Evolutionary conservation across 2,329 filamentous ascomycete species (phyloP), one percentile per base, ranked within the genome.

Genomic region (Aspergillus candidus): DNA sequence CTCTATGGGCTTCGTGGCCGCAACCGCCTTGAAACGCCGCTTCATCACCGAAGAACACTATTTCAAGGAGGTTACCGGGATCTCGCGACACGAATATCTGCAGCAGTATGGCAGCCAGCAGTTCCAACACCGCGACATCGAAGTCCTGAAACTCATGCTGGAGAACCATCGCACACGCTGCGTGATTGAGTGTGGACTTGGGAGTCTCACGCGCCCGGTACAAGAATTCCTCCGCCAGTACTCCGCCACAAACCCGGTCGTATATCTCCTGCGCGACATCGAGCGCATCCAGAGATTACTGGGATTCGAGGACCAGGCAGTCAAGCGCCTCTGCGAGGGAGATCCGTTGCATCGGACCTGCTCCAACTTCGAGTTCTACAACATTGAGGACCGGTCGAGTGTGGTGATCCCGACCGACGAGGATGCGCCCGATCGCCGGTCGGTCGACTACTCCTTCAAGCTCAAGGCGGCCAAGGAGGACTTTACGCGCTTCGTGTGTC

Each of bases 401-500:
- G 41, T 43, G 18, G 50, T 41, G 31, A 40, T 36, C 22, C 46
- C 51, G 33, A 44, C 43, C 0, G 59, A 61, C 3, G 63, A 67
- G 41, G 65, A 62, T 11, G 66, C 60, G 29, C 63, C 62, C 4
- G 72, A 75, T 49, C 69, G 70, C 38, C 65, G 68, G 6, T 69
- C 69, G 6, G 68, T 68, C 8, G 69, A 65, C 30, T 69, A 72
- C 41, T 72, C 72, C 6, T 74, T 74, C 49, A 72, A 72, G 44
- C 54, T 75, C 12, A 72, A 72, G 53, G 68, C 75, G 46, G 77
- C 71, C 34, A 80, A 80, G 50, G 75, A 80, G 48, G 78, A 82
- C 49, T 80, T 82, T 48, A 77, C 75, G 1, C 71, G 68, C 8
- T 82, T 80, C 51, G 72, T 82, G 12, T 77, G 78, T 48, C 72